Conservation (phyloP, 345 rosid species). For the Gossypium sturtianum region DNA sequence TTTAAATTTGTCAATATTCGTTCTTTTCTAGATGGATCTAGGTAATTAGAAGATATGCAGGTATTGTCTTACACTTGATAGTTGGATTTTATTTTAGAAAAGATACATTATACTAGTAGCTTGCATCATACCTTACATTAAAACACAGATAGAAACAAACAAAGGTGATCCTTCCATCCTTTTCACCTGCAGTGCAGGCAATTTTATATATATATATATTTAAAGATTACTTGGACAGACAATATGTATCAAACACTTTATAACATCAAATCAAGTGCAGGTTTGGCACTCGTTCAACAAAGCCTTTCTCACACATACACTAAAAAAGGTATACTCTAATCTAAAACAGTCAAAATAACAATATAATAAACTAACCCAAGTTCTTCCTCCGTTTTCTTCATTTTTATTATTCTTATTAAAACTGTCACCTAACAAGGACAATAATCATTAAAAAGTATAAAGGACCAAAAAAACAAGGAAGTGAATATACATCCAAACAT, state of each 20-base stretch:
- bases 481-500: slow-evolving; percentile 36
- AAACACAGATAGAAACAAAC: too few species aligned
- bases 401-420: slow-evolving; percentile 4
- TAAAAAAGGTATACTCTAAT: background rate
- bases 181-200: too few species aligned
- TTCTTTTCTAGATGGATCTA: too few species aligned
- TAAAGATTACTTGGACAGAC: too few species aligned
- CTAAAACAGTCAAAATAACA: background rate
- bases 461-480: slow-evolving; percentile 7
- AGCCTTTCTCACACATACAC: slow-evolving; percentile 4
- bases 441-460: slow-evolving; percentile 7
- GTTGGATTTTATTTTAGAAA: too few species aligned
- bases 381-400: slow-evolving; percentile 11
- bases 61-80: too few species aligned
- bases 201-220: too few species aligned
- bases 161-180: too few species aligned
- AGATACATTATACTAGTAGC: too few species aligned
- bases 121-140: too few species aligned
- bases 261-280: slow-evolving; percentile 9
- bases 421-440: slow-evolving; percentile 19
- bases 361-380: background rate
- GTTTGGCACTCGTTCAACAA: background rate
- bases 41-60: too few species aligned
- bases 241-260: background rate
- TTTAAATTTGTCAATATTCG: too few species aligned